Evolutionary conservation across 2,329 filamentous ascomycete species (phyloP), one percentile per base, ranked within the genome.

Genomic region (Fusarium sp.): DNA sequence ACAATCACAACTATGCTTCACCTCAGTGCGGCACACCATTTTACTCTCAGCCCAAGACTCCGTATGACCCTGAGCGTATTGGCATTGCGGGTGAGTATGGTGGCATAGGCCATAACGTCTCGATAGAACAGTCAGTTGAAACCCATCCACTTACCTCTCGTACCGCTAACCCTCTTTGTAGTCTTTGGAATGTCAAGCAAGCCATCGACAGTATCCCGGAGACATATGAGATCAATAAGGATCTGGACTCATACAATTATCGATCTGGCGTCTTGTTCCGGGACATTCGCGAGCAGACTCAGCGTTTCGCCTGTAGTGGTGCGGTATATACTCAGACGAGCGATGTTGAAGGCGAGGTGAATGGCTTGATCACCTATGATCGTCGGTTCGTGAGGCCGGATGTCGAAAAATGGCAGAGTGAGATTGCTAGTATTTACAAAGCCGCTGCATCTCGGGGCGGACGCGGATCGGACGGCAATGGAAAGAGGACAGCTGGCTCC

Each of bases 321-420:
- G 91, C 87, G 14, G 86, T 93, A 0, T 93, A 90, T 86, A 93
- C 91, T 2, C 91, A 93, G 81, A 93, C 91, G 0, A 92, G 89
- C 0, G 91, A 93, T 73, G 91, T 93, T 0, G 91, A 93, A 77
- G 91, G 91, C 7, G 91, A 93, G 77, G 89, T 93, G 12, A 93
- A 93, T 71, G 91, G 91, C 0, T 81, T 93, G 61, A 78, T 92
- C 71, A 92, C 90, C 0, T 92, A 92, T 73, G 91, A 93, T 77
- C 86, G 91, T 2, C 83, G 90, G 1, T 63, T 91, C 0, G 77
- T 90, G 37, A 82, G 91, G 2, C 85, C 87, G 7, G 81, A 92
- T 63, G 80, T 82, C 41, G 78, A 80, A 11, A 86, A 89, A 79
- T 92, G 90, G 90, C 85, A 83, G 73, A 76, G 75, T 1, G 89